phyloP scores from a whole-genome alignment of 768 basidiomycete genomes.

The Omphalotus guepiniiformis region DNA sequence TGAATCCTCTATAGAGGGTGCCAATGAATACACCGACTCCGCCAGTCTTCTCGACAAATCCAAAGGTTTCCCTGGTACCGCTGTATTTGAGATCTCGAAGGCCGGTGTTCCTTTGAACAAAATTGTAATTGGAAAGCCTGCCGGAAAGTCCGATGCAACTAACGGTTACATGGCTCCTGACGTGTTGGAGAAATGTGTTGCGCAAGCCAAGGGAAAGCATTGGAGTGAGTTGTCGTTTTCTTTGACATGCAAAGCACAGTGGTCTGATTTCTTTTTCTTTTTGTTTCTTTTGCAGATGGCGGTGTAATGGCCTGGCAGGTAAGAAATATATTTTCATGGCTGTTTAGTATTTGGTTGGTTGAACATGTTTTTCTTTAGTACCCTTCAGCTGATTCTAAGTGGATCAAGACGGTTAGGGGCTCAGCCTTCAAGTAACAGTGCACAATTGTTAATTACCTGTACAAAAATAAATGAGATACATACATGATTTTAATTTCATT shows the following conservation, averaged over 20 bases:
- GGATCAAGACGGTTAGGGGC: conserved; percentile 1
- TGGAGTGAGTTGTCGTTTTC: conserved; percentile 44
- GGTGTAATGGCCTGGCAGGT: conserved; percentile 2
- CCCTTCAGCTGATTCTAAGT: not conserved
- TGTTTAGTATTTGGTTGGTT: no score
- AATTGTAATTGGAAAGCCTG: conserved; percentile 55
- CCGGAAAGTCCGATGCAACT: conserved; percentile 26
- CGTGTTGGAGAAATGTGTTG: conserved; percentile 40
- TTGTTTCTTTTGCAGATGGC: not conserved
- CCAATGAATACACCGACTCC: conserved; percentile 41
- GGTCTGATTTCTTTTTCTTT: not conserved
- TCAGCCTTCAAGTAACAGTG: not conserved
- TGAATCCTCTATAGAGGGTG: conserved; percentile 27
- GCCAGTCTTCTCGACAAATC: conserved; percentile 33
- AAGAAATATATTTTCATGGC: no score
- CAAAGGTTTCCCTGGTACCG: conserved; percentile 36
- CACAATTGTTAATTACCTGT: no score
- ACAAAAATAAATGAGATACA: no score
- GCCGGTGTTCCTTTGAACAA: conserved; percentile 40
- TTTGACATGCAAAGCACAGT: not conserved
- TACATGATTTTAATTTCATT: no score
- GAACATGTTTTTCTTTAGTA: no score
- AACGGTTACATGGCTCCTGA: conserved; percentile 42
- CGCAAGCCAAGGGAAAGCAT: conserved; percentile 36
- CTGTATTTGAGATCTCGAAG: conserved; percentile 34